Base-by-base conservation (phyloP, 2,329 filamentous ascomycete species). In the Elsinoe australis region DNA sequence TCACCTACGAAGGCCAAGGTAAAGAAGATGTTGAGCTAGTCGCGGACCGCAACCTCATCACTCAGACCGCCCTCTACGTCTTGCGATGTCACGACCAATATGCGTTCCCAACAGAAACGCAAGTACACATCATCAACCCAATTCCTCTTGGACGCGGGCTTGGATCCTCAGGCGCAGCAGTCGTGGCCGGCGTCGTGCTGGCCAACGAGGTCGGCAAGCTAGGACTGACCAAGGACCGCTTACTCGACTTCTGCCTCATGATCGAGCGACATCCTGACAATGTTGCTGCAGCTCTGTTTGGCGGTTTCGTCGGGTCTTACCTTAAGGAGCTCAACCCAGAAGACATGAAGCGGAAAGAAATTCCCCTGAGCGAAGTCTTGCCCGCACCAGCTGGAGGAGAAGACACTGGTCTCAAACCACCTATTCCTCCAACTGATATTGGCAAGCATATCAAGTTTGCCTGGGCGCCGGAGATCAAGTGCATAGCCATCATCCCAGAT, bases 181-280 rank as follows among this genome's bases (percentile, higher is more conserved):
- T 96, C 14, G 92, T 96, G 5, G 92, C 88, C 0, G 92, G 92
- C 55, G 90, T 95, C n/a, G 79, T 88, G 66, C 74, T 98, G 36
- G 92, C 83, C 32, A 95, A 92, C 69, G 83, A 94, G 64, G 85
- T 92, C 38, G 90, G 89, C 29, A 76, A 83, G 24, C 74, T 98
- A 52, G 74, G 82, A 35, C 71, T 98, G 54, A 80, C 79, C 51
- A 82, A 86, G 59, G 84, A 87, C 55, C 77, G 92, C 31, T 78
- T 98, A 63, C 82, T 98, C 59, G 92, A 98, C 68, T 98, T 88
- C 66, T 95, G 87, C 63, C 73, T 98, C 56, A 98, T 98, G 92
- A 94, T 95, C 67, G 64, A 95, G 68, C 80, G 87, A 55, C 88
- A 95, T 66, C 88, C 88, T 8, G 88, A 95, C 69, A 95, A 95